Base-by-base conservation (phyloP, 2,329 filamentous ascomycete species). In the Xylariaceae sp. region DNA sequence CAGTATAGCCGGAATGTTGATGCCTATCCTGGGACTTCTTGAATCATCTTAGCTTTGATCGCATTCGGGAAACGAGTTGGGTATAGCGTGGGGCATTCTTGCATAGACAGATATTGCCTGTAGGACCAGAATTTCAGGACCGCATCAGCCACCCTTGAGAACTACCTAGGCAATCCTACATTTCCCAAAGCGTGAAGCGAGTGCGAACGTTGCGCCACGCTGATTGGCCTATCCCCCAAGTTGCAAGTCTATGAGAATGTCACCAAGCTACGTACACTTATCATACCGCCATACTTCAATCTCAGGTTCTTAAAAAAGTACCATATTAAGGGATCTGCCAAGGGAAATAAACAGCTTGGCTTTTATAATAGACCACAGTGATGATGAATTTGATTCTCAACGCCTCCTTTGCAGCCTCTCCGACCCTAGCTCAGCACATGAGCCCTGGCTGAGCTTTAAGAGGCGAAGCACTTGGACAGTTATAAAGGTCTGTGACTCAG, bases 171-270 rank as follows among this genome's bases (percentile, higher is more conserved):
- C 6, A 12, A 6, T 21, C 34, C 12, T 34, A 16, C 17, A 21
- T 43, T 43, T 43, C 37, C 29, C 16, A 37, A 52, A 43, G 17
- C 28, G 37, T 43, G 14, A 56, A 33, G 39, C 53, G 46, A 56
- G 23, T 56, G 53, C 53, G 53, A 56, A 19, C 7, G 28, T 16
- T 9, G 12, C 21, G 19, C 28, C 4, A 17, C 37, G 4, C 45
- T 55, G 53, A 55, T 50, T 55, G 44, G 53, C 37, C 19, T 23
- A 16, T 16, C 5, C 11, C 36, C 7, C 14, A 11, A 26, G 6
- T 12, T 4, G 6, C 3, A 17, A 8, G 11, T 21, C 14, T 14
- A n/a, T n/a, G n/a, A n/a, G n/a, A n/a, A n/a, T n/a, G n/a, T n/a
- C n/a, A n/a, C n/a, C n/a, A n/a, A n/a, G n/a, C n/a, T n/a, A n/a